Evolutionary conservation across 2,329 filamentous ascomycete genomes (phyloP).

Genomic region (Pestalotiopsis sp.): DNA sequence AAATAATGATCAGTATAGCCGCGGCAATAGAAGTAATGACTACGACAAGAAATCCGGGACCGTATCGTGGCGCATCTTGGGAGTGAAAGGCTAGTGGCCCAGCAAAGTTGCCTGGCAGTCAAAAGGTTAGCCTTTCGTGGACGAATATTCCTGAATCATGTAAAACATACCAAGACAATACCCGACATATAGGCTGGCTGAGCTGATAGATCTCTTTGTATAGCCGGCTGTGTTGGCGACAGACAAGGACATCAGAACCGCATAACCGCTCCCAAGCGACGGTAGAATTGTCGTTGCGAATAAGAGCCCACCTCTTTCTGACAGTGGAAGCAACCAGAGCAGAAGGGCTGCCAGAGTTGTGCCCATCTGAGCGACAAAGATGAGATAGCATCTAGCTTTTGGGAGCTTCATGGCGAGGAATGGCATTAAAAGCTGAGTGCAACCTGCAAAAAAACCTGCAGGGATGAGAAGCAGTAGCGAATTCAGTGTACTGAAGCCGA

Average conservation of each 20-base stretch:
- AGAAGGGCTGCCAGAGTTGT: conserved; percentile 44
- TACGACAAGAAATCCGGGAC: background rate
- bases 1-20: background rate
- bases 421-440: conserved; percentile 38
- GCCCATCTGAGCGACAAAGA: conserved; percentile 41
- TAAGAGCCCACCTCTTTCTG: conserved; percentile 44
- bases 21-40: conserved; percentile 4
- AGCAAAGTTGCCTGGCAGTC: background rate
- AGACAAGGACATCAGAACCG: conserved; percentile 51
- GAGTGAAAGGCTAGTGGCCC: background rate
- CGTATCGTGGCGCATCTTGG: conserved; percentile 1
- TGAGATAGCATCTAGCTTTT: conserved; percentile 38
- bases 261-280: conserved; percentile 46
- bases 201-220: background rate
- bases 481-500: conserved; percentile 46
- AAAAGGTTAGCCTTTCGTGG: background rate
- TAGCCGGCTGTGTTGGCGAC: conserved; percentile 41
- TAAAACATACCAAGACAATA: conserved; percentile 2
- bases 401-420: conserved; percentile 42
- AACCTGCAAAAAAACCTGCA: conserved; percentile 32
- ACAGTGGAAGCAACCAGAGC: conserved; percentile 44
- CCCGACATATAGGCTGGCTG: background rate
- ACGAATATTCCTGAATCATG: background rate
- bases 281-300: conserved; percentile 53
- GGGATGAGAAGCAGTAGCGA: conserved; percentile 46